These are phyloP conservation scores for Colletotrichum orchidophilum DNA, from an alignment of 2,329 filamentous ascomycete species.

Conservation along the genomic window DNA sequence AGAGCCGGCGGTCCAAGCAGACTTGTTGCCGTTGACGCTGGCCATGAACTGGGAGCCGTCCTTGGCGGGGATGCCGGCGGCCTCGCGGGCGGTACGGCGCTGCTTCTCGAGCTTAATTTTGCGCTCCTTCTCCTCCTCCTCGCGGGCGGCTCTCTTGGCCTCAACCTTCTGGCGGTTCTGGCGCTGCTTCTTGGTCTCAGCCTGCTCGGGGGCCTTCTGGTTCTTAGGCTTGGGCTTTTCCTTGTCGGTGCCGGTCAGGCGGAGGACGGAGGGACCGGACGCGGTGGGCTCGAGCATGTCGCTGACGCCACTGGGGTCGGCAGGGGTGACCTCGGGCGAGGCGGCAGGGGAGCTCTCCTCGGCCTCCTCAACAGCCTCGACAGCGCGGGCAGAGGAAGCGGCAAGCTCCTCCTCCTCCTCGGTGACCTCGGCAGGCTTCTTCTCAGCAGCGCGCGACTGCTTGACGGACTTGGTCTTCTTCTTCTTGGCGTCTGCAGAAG, in stretches of 20 bases:
- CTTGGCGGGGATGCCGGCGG: slow-evolving; percentile 84
- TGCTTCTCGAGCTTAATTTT: slow-evolving; percentile 83
- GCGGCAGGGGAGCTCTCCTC: slow-evolving; percentile 78
- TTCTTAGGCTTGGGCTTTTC: slow-evolving; percentile 71
- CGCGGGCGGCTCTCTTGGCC: slow-evolving; percentile 76
- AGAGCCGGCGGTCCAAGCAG: slow-evolving; percentile 53
- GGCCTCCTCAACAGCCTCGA: slow-evolving; percentile 79
- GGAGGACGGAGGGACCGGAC: slow-evolving; percentile 77
- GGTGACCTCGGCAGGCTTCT: slow-evolving; percentile 60
- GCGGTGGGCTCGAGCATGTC: slow-evolving; percentile 88
- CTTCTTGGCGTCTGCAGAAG: slow-evolving; percentile 66
- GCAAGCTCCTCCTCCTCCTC: slow-evolving; percentile 71
- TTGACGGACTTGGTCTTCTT: slow-evolving; percentile 75
- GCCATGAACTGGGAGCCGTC: slow-evolving; percentile 74
- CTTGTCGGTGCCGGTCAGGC: slow-evolving; percentile 75
- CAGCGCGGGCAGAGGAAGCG: slow-evolving; percentile 67
- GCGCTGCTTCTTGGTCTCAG: slow-evolving; percentile 93
- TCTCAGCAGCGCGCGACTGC: slow-evolving; percentile 69
- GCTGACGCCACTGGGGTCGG: slow-evolving; percentile 75
- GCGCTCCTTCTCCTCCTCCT: slow-evolving; percentile 82
- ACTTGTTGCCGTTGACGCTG: slow-evolving; percentile 50
- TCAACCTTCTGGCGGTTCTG: slow-evolving; percentile 92
- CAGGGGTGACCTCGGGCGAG: slow-evolving; percentile 70
- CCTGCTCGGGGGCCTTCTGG: slow-evolving; percentile 69
- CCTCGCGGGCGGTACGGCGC: slow-evolving; percentile 80